Percentiles rank a stretch among this genome's conserved stretches.
phyloP scores from a whole-genome alignment of 116 monocot genomes.

The Dioscorea cayenensis region DNA sequence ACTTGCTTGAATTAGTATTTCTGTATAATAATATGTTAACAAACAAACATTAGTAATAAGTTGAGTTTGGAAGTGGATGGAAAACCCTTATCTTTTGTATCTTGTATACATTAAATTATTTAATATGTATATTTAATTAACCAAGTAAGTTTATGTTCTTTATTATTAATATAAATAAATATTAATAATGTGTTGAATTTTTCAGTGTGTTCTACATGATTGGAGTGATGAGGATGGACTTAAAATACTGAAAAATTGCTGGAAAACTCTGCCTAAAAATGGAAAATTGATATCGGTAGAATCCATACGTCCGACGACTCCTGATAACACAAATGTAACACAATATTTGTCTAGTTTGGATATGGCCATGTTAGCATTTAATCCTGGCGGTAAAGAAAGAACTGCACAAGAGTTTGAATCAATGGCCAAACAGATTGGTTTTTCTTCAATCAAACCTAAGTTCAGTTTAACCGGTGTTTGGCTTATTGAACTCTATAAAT shows the following conservation, averaged over 20 bases:
- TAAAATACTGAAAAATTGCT: conserved; percentile 12
- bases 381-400: not conserved
- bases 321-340: not conserved
- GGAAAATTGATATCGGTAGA: conserved; percentile 8
- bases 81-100: no score
- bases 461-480: not conserved
- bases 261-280: not conserved
- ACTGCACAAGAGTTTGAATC: not conserved
- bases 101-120: no score
- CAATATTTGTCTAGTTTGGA: not conserved
- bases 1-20: no score
- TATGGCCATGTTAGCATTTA: not conserved
- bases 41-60: no score
- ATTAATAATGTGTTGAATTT: no score
- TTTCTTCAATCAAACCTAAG: not conserved
- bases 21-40: no score
- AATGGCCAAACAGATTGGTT: not conserved
- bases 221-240: conserved; percentile 11
- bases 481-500: not conserved
- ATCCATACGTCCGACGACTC: not conserved
- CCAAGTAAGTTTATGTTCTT: no score
- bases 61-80: no score
- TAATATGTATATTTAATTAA: no score
- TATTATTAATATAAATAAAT: no score
- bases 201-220: not conserved